Base-by-base conservation (phyloP, 495 filamentous ascomycete species). In the Penicillium nucicola region DNA sequence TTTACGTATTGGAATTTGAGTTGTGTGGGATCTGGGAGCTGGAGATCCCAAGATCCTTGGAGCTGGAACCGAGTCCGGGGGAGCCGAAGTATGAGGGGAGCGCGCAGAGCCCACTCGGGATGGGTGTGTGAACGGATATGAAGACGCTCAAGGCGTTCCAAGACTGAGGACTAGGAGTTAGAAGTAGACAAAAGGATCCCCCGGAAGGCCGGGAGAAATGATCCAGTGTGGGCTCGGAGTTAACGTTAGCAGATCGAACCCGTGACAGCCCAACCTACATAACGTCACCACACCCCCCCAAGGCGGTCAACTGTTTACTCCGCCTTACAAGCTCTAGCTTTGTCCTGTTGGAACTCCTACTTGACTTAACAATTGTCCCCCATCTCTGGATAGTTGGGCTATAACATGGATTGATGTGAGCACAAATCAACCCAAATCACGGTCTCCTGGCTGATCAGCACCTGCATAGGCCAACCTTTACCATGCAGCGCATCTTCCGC, bases 401-500 rank as follows among this genome's bases (percentile, higher is more conserved):
- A 14, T 22, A 48, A 32, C 4, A 48, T 48, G 46, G 46, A 13
- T 48, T 48, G 46, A 48, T 41, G 46, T 51, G 48, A 51, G 39
- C n/a, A 14, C 36, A 15, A 23, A 10, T 8, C 17, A 38, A 39
- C 23, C 41, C 6, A 14, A 38, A 1, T 45, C 30, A 8, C 13
- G 12, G 22, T 22, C 33, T 18, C 7, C 33, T 20, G n/a, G 31
- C 44, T 46, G 12, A 48, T 48, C n/a, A n/a, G 18, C 36, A 40
- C 7, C 30, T 50, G n/a, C 13, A 36, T 43, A 42, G 32, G 14
- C 48, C 32, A 40, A 12, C 28, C 5, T 32, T 37, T 9, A 36
- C 44, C 58, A 25, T 65, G 58, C 48, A 58, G 43, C 40, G 52
- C 32, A 18, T 46, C 34, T 17, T 43, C 30, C 50, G 45, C 42